Base-by-base conservation (phyloP, 2,329 filamentous ascomycete species). In the Aspergillus nomiae region DNA sequence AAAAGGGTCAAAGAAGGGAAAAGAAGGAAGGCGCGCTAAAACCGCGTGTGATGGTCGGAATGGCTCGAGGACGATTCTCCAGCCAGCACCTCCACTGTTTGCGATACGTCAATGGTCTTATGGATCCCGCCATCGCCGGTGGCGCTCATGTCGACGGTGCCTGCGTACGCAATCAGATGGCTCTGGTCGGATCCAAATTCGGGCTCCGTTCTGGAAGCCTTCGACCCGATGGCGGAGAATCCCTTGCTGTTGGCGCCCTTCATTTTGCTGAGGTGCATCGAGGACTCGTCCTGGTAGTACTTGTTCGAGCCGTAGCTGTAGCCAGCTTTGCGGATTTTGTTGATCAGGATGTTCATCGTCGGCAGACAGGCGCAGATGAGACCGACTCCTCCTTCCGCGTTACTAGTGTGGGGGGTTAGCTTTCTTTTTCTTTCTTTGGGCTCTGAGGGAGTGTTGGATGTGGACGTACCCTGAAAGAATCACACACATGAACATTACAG, bases 311-410 rank as follows among this genome's bases (percentile, higher is more conserved):
- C 67, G 67, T 73, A 72, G 60, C 61, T 63, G 28, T 70, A 63
- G 32, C 51, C 51, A 4, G 34, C 32, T 58, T 66, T 70, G 59
- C 65, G 66, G 43, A 73, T 63, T 50, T 73, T 68, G 51, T 61
- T 60, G 45, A 74, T 56, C 21, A 76, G 59, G 62, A 75, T 69
- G 61, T 75, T 78, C 12, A 77, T 56, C 1, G 72, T 69, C 1
- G 76, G 76, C 6, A 78, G 71, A 67, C 76, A 78, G 26, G 76
- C 75, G 61, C 76, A 78, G 61, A 78, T 78, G 30, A 78, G 61
- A 6, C 75, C 76, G 48, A 78, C 64, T 54, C 74, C 76, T 36
- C 71, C 75, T 66, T 78, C 76, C 46, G 76, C 76, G 58, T 78
- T 78, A 14, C 75, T 78, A 57, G 11, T n/a, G 5, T 6, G 2